Percentiles rank a stretch among this genome's conserved stretches.
phyloP scores from a whole-genome alignment of 129 eudicot genomes.

The Rutidosis leptorrhynchoides region DNA sequence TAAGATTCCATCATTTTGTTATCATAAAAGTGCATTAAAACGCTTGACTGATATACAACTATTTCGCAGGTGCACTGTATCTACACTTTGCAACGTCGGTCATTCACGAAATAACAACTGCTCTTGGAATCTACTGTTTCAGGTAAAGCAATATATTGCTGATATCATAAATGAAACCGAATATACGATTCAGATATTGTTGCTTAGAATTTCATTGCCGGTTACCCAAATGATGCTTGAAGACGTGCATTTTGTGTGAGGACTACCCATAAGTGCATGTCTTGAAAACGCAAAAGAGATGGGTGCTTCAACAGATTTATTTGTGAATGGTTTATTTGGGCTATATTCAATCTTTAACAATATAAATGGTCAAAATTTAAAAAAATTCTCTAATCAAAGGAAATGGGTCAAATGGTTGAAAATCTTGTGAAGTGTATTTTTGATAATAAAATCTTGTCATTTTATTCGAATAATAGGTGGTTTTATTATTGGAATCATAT shows the following conservation, averaged over 20 bases:
- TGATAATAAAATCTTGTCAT: not conserved
- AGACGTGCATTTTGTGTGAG: conserved; percentile 7
- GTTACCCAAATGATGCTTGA: conserved; percentile 7
- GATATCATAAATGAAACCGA: not conserved
- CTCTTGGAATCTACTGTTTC: conserved; percentile 92
- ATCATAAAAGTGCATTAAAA: not conserved
- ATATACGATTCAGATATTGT: not conserved
- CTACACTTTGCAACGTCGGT: conserved; percentile 90
- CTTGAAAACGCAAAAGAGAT: not conserved
- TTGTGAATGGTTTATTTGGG: not conserved
- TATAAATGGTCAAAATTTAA: not conserved
- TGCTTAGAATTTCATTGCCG: conserved; percentile 12
- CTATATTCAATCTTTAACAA: not conserved
- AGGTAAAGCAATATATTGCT: conserved; percentile 44
- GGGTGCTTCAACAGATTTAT: not conserved
- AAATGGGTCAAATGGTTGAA: not conserved
- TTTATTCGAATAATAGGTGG: not conserved
- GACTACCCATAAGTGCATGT: not conserved
- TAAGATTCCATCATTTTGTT: not conserved
- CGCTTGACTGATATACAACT: conserved; percentile 3
- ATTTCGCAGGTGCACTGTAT: conserved; percentile 57
- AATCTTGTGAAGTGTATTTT: not conserved
- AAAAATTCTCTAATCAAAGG: not conserved
- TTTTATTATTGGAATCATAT: not conserved
- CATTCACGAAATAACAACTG: conserved; percentile 82